Evolutionary conservation across 352 stramenopile genomes (phyloP).

Genomic region (Peronosclerospora sorghi): DNA sequence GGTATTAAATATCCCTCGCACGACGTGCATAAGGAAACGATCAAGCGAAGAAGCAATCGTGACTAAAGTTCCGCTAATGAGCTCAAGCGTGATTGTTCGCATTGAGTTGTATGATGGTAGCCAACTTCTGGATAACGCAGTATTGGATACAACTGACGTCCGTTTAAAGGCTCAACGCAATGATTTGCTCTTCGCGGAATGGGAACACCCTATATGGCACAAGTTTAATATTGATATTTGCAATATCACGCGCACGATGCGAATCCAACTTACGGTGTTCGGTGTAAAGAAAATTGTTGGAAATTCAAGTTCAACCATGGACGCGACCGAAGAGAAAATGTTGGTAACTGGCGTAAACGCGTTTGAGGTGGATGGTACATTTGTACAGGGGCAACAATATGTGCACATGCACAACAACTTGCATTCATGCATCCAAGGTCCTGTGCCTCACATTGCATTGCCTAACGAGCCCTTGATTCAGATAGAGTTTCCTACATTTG

Average conservation of each 20-base stretch:
- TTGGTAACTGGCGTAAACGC: slow-evolving; percentile 73
- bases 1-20: slow-evolving; percentile 74
- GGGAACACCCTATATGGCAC: slow-evolving; percentile 64
- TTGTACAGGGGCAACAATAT: slow-evolving; percentile 60
- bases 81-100: slow-evolving; percentile 58
- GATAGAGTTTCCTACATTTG: slow-evolving; percentile 53
- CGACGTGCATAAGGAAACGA: slow-evolving; percentile 50
- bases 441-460: slow-evolving; percentile 60
- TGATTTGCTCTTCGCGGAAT: slow-evolving; percentile 62
- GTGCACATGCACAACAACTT: slow-evolving; percentile 78
- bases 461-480: slow-evolving; percentile 65
- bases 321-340: slow-evolving; percentile 52
- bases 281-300: slow-evolving; percentile 62
- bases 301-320: slow-evolving; percentile 24
- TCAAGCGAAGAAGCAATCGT: slow-evolving; percentile 58
- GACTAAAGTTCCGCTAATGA: slow-evolving; percentile 34
- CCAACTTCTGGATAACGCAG: slow-evolving; percentile 51
- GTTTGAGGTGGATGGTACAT: slow-evolving; percentile 65
- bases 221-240: slow-evolving; percentile 66
- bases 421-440: slow-evolving; percentile 51
- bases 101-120: slow-evolving; percentile 72
- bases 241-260: slow-evolving; percentile 62
- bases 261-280: slow-evolving; percentile 59
- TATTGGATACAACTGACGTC: slow-evolving; percentile 61
- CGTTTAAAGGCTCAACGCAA: slow-evolving; percentile 61